Percentiles rank a stretch among this genome's conserved stretches.
Conservation (phyloP, 768 basidiomycete genomes). For the Gelatoporia subvermispora region DNA sequence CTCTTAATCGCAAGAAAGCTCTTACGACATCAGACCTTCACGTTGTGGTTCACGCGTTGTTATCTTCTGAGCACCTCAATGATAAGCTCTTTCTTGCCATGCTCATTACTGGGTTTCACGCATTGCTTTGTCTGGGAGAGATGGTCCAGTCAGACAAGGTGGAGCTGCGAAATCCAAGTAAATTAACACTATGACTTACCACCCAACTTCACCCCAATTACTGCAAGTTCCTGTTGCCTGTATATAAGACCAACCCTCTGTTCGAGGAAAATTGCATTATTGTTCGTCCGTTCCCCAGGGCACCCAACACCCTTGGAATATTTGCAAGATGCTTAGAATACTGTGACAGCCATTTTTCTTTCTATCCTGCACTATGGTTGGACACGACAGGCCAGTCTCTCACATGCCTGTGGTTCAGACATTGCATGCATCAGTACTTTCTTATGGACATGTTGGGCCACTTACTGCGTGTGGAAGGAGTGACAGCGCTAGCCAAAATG, state of each 20-base stretch:
- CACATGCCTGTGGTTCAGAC: conserved; percentile 26
- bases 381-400: conserved; percentile 27
- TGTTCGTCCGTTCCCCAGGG: not conserved
- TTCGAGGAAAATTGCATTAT: conserved; percentile 11
- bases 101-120: conserved; percentile 18
- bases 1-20: conserved; percentile 23
- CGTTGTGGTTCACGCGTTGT: not conserved
- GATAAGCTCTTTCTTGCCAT: conserved; percentile 20
- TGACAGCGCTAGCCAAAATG: conserved; percentile 30
- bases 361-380: conserved; percentile 31
- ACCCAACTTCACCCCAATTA: not conserved
- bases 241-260: conserved; percentile 34
- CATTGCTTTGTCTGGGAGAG: conserved; percentile 25
- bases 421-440: conserved; percentile 25
- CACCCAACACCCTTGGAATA: not conserved
- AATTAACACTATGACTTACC: conserved; percentile 13
- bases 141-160: conserved; percentile 18
- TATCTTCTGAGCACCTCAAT: conserved; percentile 11
- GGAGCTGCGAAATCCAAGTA: conserved; percentile 9
- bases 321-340: conserved; percentile 17
- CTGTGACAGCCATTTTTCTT: conserved; percentile 22
- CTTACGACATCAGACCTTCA: conserved; percentile 16
- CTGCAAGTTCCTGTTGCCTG: conserved; percentile 25
- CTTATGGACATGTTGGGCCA: conserved; percentile 26
- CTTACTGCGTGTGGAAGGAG: conserved; percentile 37